Evolutionary conservation across 2,329 filamentous ascomycete genomes (phyloP), one percentile per base, ranked within the genome.

Genomic region (Xylariaceae sp.): DNA sequence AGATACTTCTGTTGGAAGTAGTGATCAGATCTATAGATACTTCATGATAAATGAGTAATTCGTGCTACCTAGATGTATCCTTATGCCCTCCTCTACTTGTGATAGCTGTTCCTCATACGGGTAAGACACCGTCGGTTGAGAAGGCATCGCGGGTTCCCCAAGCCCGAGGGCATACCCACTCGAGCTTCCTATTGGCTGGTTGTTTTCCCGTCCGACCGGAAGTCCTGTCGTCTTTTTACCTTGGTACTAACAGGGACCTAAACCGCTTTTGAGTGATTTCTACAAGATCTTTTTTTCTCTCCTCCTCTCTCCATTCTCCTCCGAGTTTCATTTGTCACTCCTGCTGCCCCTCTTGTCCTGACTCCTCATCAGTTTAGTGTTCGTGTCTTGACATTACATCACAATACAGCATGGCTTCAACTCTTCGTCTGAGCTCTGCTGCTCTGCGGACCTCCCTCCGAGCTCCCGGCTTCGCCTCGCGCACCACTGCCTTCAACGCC

Each of bases 381-480:
- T 7, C 13, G 23, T 30, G 23, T 47, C 48, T 18, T 15, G 23
- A 30, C 47, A 18, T 15, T 47, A 47, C 13, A 47, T 47, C 47
- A 49, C 17, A 42, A 10, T 13, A 60, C 57, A 84, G 78, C 79
- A 96, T 96, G 90, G 88, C 91, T 75, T 86, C 90, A 73, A 84
- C 90, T 75, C 79, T 94, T 75, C 88, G 90, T 82, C 78, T 96
- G 73, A 86, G 88, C 80, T 86, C 88, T 73, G 84, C 89, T 76
- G 86, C 90, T 77, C 82, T 97, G 75, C 88, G 92, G 80, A 84
- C 90, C 73, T 87, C 88, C 62, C 78, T 90, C 73, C 79, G 83
- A 73, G 79, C 85, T 69, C 82, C 87, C 67, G 81, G 86, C 73
- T 82, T 90, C 73, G 82, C 83, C 75, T 82, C 86, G 74, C 86